A percentile compares a stretch with the other conserved stretches of the same genome.
Conservation (phyloP, 805 yeast genomes). For the Lachancea quebecensis region DNA sequence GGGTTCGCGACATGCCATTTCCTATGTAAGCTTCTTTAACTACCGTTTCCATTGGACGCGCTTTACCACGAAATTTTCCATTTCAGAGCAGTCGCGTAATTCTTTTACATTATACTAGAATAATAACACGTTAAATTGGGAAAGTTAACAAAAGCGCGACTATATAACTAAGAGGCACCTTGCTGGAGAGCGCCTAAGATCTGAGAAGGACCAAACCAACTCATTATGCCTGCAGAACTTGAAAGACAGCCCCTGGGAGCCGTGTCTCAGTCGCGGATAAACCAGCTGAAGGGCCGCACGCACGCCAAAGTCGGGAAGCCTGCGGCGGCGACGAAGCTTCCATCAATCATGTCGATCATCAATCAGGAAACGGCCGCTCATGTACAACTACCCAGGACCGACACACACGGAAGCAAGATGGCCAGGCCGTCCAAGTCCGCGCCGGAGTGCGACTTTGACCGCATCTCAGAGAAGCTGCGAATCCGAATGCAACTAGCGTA, state of each 20-base stretch:
- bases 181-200: no score
- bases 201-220: background rate
- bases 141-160: background rate
- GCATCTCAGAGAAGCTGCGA: constrained; percentile 33
- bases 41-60: background rate
- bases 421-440: background rate
- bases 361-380: background rate
- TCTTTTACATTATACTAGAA: background rate
- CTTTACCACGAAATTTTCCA: constrained; percentile 1
- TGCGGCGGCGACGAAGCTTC: background rate
- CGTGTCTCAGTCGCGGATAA: constrained; percentile 22
- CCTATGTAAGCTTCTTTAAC: constrained; percentile 18
- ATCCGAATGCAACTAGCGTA: constrained; percentile 46
- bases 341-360: constrained; percentile 6
- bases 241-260: constrained; percentile 25
- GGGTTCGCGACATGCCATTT: constrained; percentile 52
- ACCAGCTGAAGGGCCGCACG: constrained; percentile 12
- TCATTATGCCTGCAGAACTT: constrained; percentile 15
- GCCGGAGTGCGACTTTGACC: background rate
- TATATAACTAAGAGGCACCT: no score
- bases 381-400: background rate
- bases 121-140: constrained; percentile 1
- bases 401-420: background rate
- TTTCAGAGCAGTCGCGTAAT: constrained; percentile 1
- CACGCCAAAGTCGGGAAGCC: background rate